Evolutionary conservation across 169 alveolate genomes (phyloP).

Genomic region (Plasmodium adleri): DNA sequence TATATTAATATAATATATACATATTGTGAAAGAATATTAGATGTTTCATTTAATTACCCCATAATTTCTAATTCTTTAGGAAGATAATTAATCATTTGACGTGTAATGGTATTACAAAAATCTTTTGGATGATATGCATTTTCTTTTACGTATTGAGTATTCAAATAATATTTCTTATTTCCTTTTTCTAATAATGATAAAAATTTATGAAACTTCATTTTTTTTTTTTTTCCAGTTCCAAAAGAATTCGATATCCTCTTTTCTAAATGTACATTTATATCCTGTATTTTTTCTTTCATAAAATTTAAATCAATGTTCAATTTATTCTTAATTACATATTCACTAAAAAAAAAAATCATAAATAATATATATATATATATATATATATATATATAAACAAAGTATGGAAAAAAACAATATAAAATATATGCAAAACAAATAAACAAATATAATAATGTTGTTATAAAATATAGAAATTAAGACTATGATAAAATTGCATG

Average conservation of each 20-base stretch:
- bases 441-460: no score
- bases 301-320: conserved; percentile 52
- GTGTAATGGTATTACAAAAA: conserved; percentile 63
- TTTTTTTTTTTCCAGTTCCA: conserved; percentile 64
- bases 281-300: conserved; percentile 60
- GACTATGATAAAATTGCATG: background rate
- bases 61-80: conserved; percentile 65
- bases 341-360: conserved; percentile 39
- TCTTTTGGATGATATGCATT: conserved; percentile 62
- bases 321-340: conserved; percentile 38
- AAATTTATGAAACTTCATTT: conserved; percentile 75
- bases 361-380: background rate
- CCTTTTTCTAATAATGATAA: conserved; percentile 73
- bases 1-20: no score
- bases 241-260: conserved; percentile 67
- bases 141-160: conserved; percentile 76
- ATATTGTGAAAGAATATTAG: background rate
- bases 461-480: background rate
- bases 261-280: conserved; percentile 66
- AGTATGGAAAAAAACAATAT: background rate
- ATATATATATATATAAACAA: background rate
- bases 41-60: conserved; percentile 51
- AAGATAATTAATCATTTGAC: conserved; percentile 60
- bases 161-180: conserved; percentile 64
- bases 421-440: background rate